Base-by-base conservation (phyloP, 2,329 filamentous ascomycete genomes). In the Penicillium sclerotigenum region DNA sequence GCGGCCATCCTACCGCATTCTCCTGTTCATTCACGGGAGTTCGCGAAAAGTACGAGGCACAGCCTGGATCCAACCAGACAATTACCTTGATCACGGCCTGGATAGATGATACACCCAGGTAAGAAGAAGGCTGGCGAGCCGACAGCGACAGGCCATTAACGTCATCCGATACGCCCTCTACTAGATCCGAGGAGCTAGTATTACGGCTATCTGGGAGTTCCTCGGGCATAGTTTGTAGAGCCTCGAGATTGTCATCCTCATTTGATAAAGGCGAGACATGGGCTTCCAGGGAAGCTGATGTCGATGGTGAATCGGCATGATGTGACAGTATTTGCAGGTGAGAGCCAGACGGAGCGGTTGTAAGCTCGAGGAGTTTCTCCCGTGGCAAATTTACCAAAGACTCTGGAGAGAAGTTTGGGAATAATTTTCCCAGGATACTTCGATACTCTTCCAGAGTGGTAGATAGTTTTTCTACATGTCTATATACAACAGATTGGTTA, bases 1-100 rank as follows among this genome's bases (percentile, higher is more conserved):
- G 67, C 60, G 51, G 65, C 67, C 68, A 68, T 22, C 46, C 50
- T 13, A 47, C 33, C 6, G 62, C 59, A 5, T 61, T 60, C 24
- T 54, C 54, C 26, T 57, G 59, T 20, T 55, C 56, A 8, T 43
- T 56, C 1, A 62, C 68, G 11, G 73, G 71, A 41, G 74, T 74
- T 48, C 76, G 73, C 31, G 77, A 72, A 50, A 83, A 78, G 54
- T 79, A 77, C 1, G 77, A 70, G 38, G 76, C 73, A 28, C 78
- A 77, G 18, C 77, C 75, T 3, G 82, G 82, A 54, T 81, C 81
- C 42, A 82, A 77, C 71, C 75, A 79, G 33, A 80, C 77, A 62
- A 91, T 90, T 45, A 89, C 87, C 74, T 88, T 84, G 34, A 90
- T 78, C 1, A 87, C 87, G 1, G 87, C 87, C 66, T 88, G 88